Base-by-base conservation (phyloP, 371 early-diverging fungal species). In the Parasitella parasitica region DNA sequence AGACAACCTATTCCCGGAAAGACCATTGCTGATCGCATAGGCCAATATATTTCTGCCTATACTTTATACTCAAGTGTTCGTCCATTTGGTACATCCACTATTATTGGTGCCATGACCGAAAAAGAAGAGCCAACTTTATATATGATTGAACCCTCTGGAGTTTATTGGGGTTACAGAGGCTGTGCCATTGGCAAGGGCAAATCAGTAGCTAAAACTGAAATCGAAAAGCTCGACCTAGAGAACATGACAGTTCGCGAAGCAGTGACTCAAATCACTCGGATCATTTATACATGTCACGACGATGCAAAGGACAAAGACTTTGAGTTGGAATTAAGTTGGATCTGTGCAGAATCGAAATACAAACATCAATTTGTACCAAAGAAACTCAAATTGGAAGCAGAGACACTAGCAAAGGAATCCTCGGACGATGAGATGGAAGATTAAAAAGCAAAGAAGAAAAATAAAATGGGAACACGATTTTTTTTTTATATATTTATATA, bases 261-360 rank as follows among this genome's bases (percentile, higher is more conserved):
- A 26, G 93, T 95, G 32, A 94, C 91, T 74, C 94, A 94, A 61
- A 97, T 95, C 39, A 96, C 99, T 2, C 84, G 94, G 75, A 97
- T 98, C 63, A 95, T 98, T 65, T 88, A 97, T 71, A 83, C 91
- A 35, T 96, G 92, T 43, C 99, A 98, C 67, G 98, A 97, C 71
- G 97, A 97, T 49, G 88, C 89, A 57, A 97, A 98, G 81, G 98
- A 98, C 80, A 97, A 95, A 80, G 94, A 94, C 41, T 96, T 97
- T 83, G 98, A 98, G 78, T 82, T 98, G 41, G 99, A 98, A 76
- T 74, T 97, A 66, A 92, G 91, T 78, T 98, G 99, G 99, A 85
- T 97, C 52, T 93, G 94, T 67, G 87, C 82, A n/a, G 94, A 93
- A 61, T 89, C 93, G 32, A 83, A 84, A 22, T 82, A 84, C 26